A percentile compares a stretch with the other conserved stretches of the same genome.
Evolutionary conservation across 2,329 filamentous ascomycete genomes (phyloP).

Genomic region (Aspergillus tanneri): DNA sequence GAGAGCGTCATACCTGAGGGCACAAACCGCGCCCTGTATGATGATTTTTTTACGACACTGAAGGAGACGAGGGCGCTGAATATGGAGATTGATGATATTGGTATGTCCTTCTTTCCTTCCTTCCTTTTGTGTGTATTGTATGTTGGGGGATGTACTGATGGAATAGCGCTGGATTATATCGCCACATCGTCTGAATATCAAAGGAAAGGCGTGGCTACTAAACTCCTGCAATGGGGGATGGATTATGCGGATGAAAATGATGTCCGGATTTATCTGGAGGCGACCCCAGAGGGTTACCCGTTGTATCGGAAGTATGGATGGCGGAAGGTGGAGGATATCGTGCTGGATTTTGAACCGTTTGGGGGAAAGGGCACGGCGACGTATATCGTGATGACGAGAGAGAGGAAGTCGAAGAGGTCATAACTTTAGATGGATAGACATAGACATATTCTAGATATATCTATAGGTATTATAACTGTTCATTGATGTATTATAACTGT

Average conservation of each 20-base stretch:
- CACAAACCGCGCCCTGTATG: conserved; percentile 45
- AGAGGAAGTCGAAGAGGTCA: conserved; percentile 1
- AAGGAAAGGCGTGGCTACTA: conserved; percentile 16
- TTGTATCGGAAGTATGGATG: conserved; percentile 55
- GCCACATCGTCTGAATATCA: conserved; percentile 14
- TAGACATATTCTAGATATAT: no score
- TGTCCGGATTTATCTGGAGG: conserved; percentile 51
- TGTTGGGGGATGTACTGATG: neutral
- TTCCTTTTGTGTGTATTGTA: neutral
- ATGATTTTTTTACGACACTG: conserved; percentile 17
- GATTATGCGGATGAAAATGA: conserved; percentile 47
- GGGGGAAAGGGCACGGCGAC: conserved; percentile 14
- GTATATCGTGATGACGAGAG: conserved; percentile 7
- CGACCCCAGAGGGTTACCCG: conserved; percentile 48
- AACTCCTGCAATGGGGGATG: conserved; percentile 45
- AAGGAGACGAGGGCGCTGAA: conserved; percentile 7
- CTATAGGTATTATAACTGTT: no score
- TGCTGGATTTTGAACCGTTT: conserved; percentile 35
- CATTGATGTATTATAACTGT: no score
- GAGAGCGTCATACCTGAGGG: conserved; percentile 25
- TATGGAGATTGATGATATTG: conserved; percentile 14
- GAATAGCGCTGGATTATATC: conserved; percentile 17
- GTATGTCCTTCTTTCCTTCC: conserved; percentile 4
- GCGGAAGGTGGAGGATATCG: conserved; percentile 37
- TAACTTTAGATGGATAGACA: no score